Evolutionary conservation across 2,329 filamentous ascomycete species (phyloP).

Genomic region (Sporothrix globosa): DNA sequence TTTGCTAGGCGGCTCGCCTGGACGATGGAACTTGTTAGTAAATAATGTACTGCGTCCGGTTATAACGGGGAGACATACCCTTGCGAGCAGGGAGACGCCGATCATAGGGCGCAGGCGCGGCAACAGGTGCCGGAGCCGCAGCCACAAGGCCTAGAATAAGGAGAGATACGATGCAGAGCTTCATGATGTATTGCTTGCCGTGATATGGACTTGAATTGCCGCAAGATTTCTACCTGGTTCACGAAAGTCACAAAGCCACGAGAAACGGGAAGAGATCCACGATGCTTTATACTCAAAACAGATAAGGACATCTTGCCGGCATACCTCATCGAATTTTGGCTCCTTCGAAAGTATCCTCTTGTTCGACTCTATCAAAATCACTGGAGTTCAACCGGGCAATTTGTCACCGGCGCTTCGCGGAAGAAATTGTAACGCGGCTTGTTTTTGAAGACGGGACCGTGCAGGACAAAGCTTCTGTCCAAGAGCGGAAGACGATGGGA

Average conservation of each 20-base stretch:
- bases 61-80: not conserved
- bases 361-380: not conserved
- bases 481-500: not conserved
- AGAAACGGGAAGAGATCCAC: conserved; percentile 8
- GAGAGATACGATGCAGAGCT: not conserved
- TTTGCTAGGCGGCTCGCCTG: conserved; percentile 8
- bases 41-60: not conserved
- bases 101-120: conserved; percentile 18
- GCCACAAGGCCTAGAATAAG: conserved; percentile 3
- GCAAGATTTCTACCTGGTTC: not conserved
- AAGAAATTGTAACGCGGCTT: not conserved
- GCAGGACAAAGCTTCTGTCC: not conserved
- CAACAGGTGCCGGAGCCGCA: conserved; percentile 17
- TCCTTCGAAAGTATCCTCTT: not conserved
- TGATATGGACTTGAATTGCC: not conserved
- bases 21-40: not conserved
- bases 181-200: conserved; percentile 15
- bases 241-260: not conserved
- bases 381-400: conserved; percentile 4
- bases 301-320: not conserved
- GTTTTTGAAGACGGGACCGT: not conserved
- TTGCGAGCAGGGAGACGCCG: conserved; percentile 5
- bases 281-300: conserved; percentile 4
- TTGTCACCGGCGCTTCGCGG: not conserved
- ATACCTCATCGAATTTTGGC: not conserved